phyloP scores from a whole-genome alignment of 139 green algal species.

The Coelastrella sp. region DNA sequence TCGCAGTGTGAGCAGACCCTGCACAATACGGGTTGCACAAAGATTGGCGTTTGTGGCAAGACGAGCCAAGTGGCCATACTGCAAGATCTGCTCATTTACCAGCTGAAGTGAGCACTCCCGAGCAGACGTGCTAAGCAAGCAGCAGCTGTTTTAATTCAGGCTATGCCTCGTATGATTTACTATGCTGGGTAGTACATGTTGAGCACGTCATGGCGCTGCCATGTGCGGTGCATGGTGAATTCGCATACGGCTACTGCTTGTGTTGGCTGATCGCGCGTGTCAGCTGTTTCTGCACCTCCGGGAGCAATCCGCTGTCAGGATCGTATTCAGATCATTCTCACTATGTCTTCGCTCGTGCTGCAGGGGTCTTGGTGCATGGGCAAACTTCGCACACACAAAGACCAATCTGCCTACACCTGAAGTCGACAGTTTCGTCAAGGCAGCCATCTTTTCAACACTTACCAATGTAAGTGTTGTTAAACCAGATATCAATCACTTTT shows the following conservation, averaged over 20 bases:
- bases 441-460: constrained; percentile 74
- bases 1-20: constrained; percentile 81
- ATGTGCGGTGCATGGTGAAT: too few relatives aligned
- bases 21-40: constrained; percentile 70
- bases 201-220: too few relatives aligned
- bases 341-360: background rate
- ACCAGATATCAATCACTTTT: background rate
- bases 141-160: too few relatives aligned
- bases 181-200: too few relatives aligned
- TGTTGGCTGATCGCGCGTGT: too few relatives aligned
- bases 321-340: background rate
- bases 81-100: constrained; percentile 74
- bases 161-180: too few relatives aligned
- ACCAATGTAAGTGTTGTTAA: constrained; percentile 69
- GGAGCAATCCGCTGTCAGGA: too few relatives aligned
- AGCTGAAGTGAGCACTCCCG: constrained; percentile 36
- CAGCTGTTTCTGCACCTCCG: too few relatives aligned
- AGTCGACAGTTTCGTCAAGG: constrained; percentile 62
- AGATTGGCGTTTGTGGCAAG: constrained; percentile 78
- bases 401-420: constrained; percentile 38
- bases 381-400: constrained; percentile 44
- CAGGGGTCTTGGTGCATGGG: constrained; percentile 41
- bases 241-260: too few relatives aligned
- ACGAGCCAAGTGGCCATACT: constrained; percentile 70
- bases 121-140: too few relatives aligned